Conservation (phyloP, 176 grass and related monocot species). For the Hyparrhenia diplandra region DNA sequence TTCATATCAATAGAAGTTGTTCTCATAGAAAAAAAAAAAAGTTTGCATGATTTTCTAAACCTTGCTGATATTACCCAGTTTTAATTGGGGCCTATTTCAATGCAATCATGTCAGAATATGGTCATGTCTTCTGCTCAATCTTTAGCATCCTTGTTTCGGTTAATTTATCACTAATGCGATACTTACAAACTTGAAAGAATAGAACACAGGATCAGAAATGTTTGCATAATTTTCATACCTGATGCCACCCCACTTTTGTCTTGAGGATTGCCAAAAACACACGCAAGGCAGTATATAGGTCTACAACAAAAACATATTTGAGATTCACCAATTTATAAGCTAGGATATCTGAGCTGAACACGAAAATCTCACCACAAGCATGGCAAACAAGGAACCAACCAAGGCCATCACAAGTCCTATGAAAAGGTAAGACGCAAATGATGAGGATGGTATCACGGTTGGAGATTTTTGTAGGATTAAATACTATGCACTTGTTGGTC, state of each 20-base stretch:
- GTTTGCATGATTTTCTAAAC: too few relatives aligned
- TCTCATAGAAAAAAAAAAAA: too few relatives aligned
- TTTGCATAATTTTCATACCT: conserved; percentile 39
- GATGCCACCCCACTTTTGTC: conserved; percentile 56
- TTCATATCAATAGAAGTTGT: too few relatives aligned
- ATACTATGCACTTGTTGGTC: too few relatives aligned
- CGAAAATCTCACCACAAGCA: conserved; percentile 74
- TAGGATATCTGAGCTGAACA: neutral
- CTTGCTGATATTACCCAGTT: too few relatives aligned
- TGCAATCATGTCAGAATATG: too few relatives aligned
- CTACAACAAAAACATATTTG: conserved; percentile 31
- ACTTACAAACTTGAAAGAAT: neutral
- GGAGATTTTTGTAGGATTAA: neutral
- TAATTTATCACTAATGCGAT: neutral
- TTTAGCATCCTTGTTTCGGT: neutral
- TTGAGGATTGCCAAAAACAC: conserved; percentile 79
- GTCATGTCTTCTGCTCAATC: neutral
- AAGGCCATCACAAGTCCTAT: conserved; percentile 88
- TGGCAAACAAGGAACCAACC: conserved; percentile 79
- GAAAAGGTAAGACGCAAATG: neutral
- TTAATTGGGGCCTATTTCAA: too few relatives aligned
- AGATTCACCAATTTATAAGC: neutral
- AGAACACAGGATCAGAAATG: too few relatives aligned
- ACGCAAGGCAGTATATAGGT: conserved; percentile 75
- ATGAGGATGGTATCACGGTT: neutral